Evolutionary conservation across 371 early-diverging fungal species (phyloP), one percentile per base, ranked within the genome.

Genomic region (Nematocida major): DNA sequence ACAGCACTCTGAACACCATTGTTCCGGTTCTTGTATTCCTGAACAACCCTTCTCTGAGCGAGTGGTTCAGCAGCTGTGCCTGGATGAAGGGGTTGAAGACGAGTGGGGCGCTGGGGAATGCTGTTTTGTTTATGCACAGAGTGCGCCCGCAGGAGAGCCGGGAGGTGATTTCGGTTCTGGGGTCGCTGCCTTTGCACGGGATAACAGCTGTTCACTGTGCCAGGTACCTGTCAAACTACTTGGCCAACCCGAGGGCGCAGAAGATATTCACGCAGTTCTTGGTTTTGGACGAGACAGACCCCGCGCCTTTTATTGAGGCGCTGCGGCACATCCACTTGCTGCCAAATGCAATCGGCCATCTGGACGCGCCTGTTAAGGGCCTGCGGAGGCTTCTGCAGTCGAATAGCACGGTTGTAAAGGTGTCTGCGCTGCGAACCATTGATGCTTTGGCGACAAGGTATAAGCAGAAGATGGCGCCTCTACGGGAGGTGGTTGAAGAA

Each of bases 401-500:
- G 30, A 51, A 62, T 34, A 78, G 68, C 43, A 48, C 47, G 9
- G 48, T 78, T 20, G 42, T 54, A 24, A 69, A 70, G 45, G 73
- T 84, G 50, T 57, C 80, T 40, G 73, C 81, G 5, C 69, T 84
- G 26, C 80, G 78, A 50, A 78, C 80, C 24, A 43, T 84, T 28
- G 67, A 67, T 24, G 65, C 59, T 15, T 59, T 82, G 32, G 36
- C 73, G 5, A 30, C 54, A 15, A 66, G 59, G 18, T 84, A 70
- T 73, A 79, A 80, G 15, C 62, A 70, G n/a, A 82, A 84, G 45
- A 40, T 80, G 32, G 59, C 43, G 18, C 59, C 68, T 22, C 48
- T 76, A 15, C 77, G 82, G 48, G 78, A 50, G 68, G 80, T 81
- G 42, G 66, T 84, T 22, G 84, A 84, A 59, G 79, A 80, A 22